Evolutionary conservation across 345 rosid species (phyloP).

Genomic region (Melastoma malabathricum): DNA sequence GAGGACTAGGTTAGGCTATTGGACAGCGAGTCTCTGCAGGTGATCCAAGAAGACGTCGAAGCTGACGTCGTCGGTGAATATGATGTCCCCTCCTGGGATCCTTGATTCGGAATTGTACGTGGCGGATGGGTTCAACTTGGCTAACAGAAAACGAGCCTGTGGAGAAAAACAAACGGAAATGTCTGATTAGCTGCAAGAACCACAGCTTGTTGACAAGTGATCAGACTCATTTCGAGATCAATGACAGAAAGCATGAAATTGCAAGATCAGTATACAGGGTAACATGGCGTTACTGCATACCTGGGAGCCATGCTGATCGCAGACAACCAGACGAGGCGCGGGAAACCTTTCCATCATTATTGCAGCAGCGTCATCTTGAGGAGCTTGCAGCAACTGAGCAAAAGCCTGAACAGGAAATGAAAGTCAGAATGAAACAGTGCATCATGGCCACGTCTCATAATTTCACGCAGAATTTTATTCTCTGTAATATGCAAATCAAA

Average conservation of each 20-base stretch:
- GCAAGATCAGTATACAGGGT: no score
- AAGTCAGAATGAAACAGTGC: no score
- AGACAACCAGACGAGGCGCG: constrained; percentile 73
- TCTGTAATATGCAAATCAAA: no score
- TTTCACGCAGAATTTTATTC: no score
- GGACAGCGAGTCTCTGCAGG: constrained; percentile 77
- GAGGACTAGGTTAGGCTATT: constrained; percentile 13
- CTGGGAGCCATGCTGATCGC: constrained; percentile 99
- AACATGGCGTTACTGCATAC: constrained; percentile 11
- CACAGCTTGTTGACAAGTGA: no score
- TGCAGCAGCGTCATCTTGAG: constrained; percentile 44
- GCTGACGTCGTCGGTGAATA: constrained; percentile 90
- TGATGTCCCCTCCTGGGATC: constrained; percentile 39
- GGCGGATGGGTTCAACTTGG: constrained; percentile 79
- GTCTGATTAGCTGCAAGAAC: no score
- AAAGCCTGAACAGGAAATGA: constrained; percentile 38
- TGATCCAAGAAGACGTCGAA: constrained; percentile 91
- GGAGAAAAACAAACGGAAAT: neutral
- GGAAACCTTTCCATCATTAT: constrained; percentile 86
- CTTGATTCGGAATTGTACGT: constrained; percentile 41
- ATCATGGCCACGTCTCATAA: no score
- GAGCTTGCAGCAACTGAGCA: constrained; percentile 64
- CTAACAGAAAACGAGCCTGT: constrained; percentile 96
- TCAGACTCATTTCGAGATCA: no score
- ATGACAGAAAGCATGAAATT: no score